Evolutionary conservation across 2,329 filamentous ascomycete genomes (phyloP), one percentile per base, ranked within the genome.

Genomic region (Epichloe coenophiala): DNA sequence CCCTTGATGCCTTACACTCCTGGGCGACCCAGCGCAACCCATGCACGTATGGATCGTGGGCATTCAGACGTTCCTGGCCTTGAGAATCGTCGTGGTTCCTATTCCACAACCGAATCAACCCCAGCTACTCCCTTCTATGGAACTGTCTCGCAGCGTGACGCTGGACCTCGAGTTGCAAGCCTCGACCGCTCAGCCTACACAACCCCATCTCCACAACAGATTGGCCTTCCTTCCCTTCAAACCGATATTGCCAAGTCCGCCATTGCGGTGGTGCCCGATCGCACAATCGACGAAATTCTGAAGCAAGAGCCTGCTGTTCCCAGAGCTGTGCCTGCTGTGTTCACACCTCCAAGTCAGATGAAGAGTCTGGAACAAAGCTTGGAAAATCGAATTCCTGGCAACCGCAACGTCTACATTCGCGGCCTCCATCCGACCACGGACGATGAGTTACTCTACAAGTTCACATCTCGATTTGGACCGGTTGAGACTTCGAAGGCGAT

Each of bases 401-500:
- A 97, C 63, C 93, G 89, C 56, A 98, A 98, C 62, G 91, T 98
- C 57, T 98, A 98, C 73, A 96, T 98, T 56, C 88, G 93, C 54
- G 94, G 94, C 17, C 83, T 98, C 55, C 86, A 95, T 56, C 91
- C 93, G 0, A 91, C 94, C 60, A 98, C 91, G 0, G 93, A 94
- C 46, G 93, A 98, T 61, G 86, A 94, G 47, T 84, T 94, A 63
- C 74, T 98, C n/a, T 78, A 86, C 59, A 75, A 76, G 42, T 97
- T 93, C 70, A 85, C 91, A 42, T 76, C 80, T 58, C 86, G 91
- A 47, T 98, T 97, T 63, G 94, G 93, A 41, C 83, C 85, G 54
- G 93, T 98, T 52, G 88, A 95, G 70, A 95, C 90, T 57, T 96
- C 89, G 62, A 98, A 98, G 75, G 93, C 94, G 13, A 98, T 98